phyloP scores from a whole-genome alignment of 1,139 yeast species.

The Taphrina populina region DNA sequence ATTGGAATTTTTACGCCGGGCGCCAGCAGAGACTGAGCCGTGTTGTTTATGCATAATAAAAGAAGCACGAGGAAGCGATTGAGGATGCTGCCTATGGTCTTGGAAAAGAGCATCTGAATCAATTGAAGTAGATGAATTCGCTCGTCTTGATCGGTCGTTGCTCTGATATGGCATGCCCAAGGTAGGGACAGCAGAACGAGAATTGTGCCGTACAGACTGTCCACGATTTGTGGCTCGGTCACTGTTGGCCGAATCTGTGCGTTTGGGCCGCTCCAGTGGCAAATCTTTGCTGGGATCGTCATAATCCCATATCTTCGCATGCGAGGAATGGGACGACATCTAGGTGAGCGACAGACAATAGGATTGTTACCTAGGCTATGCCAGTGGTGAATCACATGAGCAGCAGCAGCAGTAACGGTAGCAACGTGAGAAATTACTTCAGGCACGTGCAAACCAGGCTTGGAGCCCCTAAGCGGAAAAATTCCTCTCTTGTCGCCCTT shows the following conservation, averaged over 20 bases:
- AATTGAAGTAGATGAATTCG: conserved; percentile 14
- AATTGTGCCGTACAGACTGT: conserved; percentile 20
- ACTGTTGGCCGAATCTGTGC: conserved; percentile 26
- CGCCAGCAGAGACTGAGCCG: conserved; percentile 3
- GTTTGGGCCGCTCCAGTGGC: conserved; percentile 12
- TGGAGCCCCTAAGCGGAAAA: conserved; percentile 14
- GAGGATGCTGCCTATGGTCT: conserved; percentile 27
- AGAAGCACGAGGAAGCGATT: conserved; percentile 25
- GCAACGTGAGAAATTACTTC: no score
- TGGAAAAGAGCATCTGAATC: conserved; percentile 30
- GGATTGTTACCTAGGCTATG: no score
- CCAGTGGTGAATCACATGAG: no score
- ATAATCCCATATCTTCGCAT: conserved; percentile 14
- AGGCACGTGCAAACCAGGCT: no score
- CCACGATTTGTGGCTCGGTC: conserved; percentile 12
- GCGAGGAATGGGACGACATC: conserved; percentile 3
- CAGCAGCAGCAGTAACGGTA: no score
- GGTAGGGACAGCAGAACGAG: conserved; percentile 22
- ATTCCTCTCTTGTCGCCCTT: conserved; percentile 10
- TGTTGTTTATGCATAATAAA: conserved; percentile 21
- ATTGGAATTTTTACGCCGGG: conserved; percentile 19
- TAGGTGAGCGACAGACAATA: no score
- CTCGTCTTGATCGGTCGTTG: conserved; percentile 14
- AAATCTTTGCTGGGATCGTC: neutral
- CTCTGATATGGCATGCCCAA: conserved; percentile 14